Evolutionary conservation across 768 basidiomycete genomes (phyloP).

Genomic region (Kondoa subrosea): DNA sequence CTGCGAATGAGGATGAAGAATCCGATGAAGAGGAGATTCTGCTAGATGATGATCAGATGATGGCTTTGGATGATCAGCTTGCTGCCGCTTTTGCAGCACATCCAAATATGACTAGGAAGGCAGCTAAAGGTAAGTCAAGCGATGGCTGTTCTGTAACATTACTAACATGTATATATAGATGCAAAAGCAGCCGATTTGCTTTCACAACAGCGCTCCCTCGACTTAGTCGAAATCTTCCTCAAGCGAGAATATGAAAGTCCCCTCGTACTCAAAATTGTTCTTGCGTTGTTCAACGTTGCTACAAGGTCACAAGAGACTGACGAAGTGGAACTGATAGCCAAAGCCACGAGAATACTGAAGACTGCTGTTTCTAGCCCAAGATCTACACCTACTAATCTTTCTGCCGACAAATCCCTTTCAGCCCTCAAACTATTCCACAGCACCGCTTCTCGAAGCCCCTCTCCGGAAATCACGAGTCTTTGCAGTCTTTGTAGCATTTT

Average conservation of each 20-base stretch:
- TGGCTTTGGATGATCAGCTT: conserved; percentile 82
- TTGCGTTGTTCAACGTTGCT: conserved; percentile 62
- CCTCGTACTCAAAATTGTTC: conserved; percentile 47
- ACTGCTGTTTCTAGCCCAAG: conserved; percentile 12
- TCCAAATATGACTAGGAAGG: conserved; percentile 44
- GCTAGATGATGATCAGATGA: conserved; percentile 97
- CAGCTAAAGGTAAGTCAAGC: conserved; percentile 45
- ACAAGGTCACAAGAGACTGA: conserved; percentile 38
- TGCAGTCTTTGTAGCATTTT: neutral
- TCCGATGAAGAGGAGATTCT: conserved; percentile 36
- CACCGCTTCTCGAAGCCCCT: neutral
- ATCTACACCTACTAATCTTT: neutral
- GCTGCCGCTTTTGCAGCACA: conserved; percentile 66
- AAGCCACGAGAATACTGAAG: conserved; percentile 57
- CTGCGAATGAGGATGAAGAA: conserved; percentile 44
- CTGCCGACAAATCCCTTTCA: conserved; percentile 8
- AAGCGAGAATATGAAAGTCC: conserved; percentile 62
- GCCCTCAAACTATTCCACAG: conserved; percentile 20
- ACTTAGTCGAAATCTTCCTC: conserved; percentile 73
- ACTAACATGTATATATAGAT: conserved; percentile 33
- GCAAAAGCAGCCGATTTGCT: conserved; percentile 77
- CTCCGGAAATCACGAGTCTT: neutral
- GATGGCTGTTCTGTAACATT: too few relatives aligned
- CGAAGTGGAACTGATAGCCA: conserved; percentile 75
- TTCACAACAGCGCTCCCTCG: conserved; percentile 89